Evolutionary conservation across 2,329 filamentous ascomycete genomes (phyloP).

Genomic region (Ceratocystis ficicola): DNA sequence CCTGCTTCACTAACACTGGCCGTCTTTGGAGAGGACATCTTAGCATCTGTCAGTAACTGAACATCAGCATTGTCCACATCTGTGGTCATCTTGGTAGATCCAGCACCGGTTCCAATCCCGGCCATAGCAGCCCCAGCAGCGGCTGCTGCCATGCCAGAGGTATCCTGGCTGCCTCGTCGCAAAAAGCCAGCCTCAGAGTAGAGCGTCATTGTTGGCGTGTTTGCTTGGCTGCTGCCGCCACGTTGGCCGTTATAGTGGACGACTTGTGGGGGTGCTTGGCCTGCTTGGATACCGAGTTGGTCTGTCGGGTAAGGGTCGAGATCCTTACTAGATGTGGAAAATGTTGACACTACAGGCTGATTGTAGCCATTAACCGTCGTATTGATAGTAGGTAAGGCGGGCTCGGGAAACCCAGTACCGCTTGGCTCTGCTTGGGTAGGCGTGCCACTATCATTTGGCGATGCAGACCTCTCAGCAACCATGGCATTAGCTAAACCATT

Average conservation of each 20-base stretch:
- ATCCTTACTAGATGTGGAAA: conserved; percentile 59
- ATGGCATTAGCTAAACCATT: conserved; percentile 47
- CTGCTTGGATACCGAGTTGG: conserved; percentile 48
- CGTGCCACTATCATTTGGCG: conserved; percentile 46
- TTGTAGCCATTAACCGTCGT: conserved; percentile 46
- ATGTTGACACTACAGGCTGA: conserved; percentile 55
- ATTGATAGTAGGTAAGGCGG: conserved; percentile 15
- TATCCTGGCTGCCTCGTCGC: conserved; percentile 40
- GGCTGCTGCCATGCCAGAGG: background rate
- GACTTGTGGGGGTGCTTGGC: conserved; percentile 52
- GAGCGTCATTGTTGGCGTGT: conserved; percentile 47
- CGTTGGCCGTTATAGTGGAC: conserved; percentile 56
- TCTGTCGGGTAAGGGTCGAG: conserved; percentile 56
- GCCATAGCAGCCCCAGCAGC: background rate
- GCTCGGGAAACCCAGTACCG: conserved; percentile 10
- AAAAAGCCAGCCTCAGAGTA: conserved; percentile 38
- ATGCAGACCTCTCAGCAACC: conserved; percentile 27
- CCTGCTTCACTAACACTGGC: background rate
- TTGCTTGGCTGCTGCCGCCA: conserved; percentile 50
- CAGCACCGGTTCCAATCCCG: background rate
- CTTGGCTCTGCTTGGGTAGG: conserved; percentile 45
- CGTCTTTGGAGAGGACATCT: conserved; percentile 18
- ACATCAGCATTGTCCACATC: background rate
- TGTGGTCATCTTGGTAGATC: background rate
- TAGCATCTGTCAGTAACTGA: conserved; percentile 21